Evolutionary conservation across 108 stramenopile species (phyloP).

Genomic region (Fistulifera solaris): DNA sequence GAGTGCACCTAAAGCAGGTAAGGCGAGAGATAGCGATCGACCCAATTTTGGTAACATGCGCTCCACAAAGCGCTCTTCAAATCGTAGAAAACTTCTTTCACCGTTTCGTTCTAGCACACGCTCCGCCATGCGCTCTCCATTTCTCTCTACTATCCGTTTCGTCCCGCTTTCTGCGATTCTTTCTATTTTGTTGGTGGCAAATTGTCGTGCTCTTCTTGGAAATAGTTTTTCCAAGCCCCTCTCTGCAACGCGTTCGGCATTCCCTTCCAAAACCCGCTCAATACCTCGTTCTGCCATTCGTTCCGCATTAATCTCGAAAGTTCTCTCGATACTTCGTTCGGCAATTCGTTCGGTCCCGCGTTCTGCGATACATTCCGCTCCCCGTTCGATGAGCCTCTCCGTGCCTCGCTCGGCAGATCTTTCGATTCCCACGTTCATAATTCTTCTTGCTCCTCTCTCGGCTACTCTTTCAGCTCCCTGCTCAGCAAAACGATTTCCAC

Average conservation of each 20-base stretch:
- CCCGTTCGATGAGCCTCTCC: constrained; percentile 2
- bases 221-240: constrained; percentile 1
- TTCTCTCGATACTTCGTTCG: constrained; percentile 3
- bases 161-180: constrained; percentile 1
- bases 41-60: background rate
- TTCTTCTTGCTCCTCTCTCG: background rate
- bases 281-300: background rate
- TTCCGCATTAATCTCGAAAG: background rate
- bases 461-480: constrained; percentile 3
- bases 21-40: constrained; percentile 4
- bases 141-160: background rate
- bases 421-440: constrained; percentile 4
- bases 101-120: constrained; percentile 2
- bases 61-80: constrained; percentile 4
- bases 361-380: constrained; percentile 3
- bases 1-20: constrained; percentile 11
- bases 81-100: background rate
- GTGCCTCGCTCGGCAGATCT: background rate
- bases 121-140: constrained; percentile 1
- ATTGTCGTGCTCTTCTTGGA: background rate
- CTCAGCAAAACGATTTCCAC: constrained; percentile 1
- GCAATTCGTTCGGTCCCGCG: constrained; percentile 7
- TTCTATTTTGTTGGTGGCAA: background rate
- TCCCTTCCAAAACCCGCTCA: background rate
- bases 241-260: constrained; percentile 6